A percentile compares a stretch with the other conserved stretches of the same genome.
These are phyloP conservation scores for Polygonum maritimum DNA, from an alignment of 148 eudicot genomes.

Conservation along the genomic window DNA sequence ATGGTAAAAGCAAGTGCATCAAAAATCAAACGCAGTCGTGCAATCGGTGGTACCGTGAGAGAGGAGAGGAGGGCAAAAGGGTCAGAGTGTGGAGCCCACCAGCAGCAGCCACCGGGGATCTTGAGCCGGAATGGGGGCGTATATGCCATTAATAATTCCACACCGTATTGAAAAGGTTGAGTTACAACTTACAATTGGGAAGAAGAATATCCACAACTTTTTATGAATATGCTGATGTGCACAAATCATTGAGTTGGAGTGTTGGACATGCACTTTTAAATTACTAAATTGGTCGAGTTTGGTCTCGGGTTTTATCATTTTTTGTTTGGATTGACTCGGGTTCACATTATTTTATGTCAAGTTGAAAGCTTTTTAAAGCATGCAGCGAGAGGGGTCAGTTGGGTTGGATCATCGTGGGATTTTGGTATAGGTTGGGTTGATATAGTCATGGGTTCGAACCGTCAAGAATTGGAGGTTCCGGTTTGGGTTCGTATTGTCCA, in stretches of 20 bases:
- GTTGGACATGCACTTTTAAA: no score
- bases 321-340: no score
- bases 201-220: slow-evolving; percentile 7
- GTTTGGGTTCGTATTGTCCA: no score
- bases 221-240: not conserved
- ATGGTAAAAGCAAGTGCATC: not conserved
- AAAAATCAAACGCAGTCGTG: not conserved
- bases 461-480: no score
- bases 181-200: not conserved
- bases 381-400: no score
- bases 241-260: not conserved
- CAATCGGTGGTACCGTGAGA: not conserved
- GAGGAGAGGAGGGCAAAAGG: not conserved
- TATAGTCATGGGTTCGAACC: no score
- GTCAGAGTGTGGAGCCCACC: not conserved
- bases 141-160: not conserved
- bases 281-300: no score
- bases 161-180: not conserved
- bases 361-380: no score
- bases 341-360: no score
- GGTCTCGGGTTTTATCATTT: no score
- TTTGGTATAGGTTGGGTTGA: no score
- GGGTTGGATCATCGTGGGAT: no score
- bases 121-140: not conserved
- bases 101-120: not conserved